Evolutionary conservation across 202 grass and related monocot genomes (phyloP).

Genomic region (Panicum hallii): DNA sequence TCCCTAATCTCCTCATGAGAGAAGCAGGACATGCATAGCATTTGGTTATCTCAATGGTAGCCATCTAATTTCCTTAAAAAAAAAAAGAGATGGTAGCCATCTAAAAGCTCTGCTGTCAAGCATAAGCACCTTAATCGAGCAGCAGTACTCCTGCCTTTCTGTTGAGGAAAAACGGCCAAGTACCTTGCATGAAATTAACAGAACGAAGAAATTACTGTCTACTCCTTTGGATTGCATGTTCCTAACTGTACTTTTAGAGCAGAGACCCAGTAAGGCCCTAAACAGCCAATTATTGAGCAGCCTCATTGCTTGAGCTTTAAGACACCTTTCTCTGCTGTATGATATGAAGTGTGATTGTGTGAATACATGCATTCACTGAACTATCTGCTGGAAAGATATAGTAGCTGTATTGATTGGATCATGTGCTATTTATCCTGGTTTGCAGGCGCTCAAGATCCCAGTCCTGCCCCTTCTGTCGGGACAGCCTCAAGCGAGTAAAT

Average conservation of each 20-base stretch:
- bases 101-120: neutral
- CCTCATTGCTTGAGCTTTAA: constrained; percentile 13
- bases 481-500: constrained; percentile 81
- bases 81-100: neutral
- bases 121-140: neutral
- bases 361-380: constrained; percentile 16
- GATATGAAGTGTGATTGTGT: neutral
- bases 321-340: neutral
- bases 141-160: neutral
- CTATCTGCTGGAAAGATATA: neutral
- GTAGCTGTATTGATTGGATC: constrained; percentile 27
- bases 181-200: neutral
- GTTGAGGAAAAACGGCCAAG: too few relatives aligned
- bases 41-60: neutral
- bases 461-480: constrained; percentile 90
- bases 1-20: neutral
- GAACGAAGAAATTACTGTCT: neutral
- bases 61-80: neutral
- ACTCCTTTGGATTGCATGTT: neutral
- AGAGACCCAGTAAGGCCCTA: neutral
- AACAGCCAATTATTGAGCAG: neutral
- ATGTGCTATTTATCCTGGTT: constrained; percentile 10
- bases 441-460: constrained; percentile 81
- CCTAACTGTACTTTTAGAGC: neutral
- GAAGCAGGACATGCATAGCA: neutral